Conservation (phyloP, 495 filamentous ascomycete species). For the Penicillium maclennaniae region DNA sequence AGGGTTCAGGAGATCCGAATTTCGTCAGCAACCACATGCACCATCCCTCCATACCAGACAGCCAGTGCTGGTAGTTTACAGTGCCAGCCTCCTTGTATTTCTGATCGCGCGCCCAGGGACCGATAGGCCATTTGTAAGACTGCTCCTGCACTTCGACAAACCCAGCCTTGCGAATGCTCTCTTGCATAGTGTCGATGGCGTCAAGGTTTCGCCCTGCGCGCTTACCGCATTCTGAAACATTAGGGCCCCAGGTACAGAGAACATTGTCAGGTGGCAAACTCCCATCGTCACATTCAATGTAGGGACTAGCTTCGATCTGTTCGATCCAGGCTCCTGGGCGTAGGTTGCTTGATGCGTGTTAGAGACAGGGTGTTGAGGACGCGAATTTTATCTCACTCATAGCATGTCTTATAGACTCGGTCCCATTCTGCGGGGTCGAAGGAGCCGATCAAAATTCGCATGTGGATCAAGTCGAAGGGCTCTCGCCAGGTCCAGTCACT, state of each 20-base stretch:
- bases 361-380: neutral
- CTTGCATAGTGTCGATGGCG: conserved; percentile 16
- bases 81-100: conserved; percentile 20
- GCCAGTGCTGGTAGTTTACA: conserved; percentile 21
- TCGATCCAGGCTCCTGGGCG: conserved; percentile 54
- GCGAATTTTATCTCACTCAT: neutral
- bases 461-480: conserved; percentile 31
- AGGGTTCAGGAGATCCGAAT: conserved; percentile 18
- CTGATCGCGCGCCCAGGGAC: conserved; percentile 22
- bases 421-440: conserved; percentile 26
- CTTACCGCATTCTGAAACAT: conserved; percentile 15
- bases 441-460: conserved; percentile 20
- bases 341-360: conserved; percentile 13
- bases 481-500: conserved; percentile 29
- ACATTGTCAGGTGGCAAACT: conserved; percentile 27
- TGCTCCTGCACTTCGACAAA: conserved; percentile 26
- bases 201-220: conserved; percentile 14
- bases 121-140: conserved; percentile 21
- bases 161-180: conserved; percentile 24
- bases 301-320: conserved; percentile 44
- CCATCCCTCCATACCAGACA: conserved; percentile 24
- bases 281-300: conserved; percentile 42
- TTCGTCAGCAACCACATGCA: conserved; percentile 27
- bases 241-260: conserved; percentile 19
- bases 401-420: conserved; percentile 25